A percentile compares a stretch with the other conserved stretches of the same genome.
These are phyloP conservation scores for Herpetomonas tarakana DNA, from an alignment of 208 protist genomes.

Conservation along the genomic window DNA sequence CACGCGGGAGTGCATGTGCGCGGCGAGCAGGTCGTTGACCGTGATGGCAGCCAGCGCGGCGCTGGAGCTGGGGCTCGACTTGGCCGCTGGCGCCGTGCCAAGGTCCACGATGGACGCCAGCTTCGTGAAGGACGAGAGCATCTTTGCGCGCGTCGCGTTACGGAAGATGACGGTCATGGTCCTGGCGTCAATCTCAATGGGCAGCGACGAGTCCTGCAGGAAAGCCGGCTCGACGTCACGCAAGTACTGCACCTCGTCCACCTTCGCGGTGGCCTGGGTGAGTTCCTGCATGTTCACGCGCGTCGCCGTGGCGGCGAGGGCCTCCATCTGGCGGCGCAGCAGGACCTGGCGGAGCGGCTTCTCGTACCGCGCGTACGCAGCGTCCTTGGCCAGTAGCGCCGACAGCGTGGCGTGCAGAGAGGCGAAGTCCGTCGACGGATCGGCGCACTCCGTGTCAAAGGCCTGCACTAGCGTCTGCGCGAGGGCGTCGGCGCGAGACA, in stretches of 20 bases:
- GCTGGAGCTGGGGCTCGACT: constrained; percentile 15
- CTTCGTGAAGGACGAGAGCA: constrained; percentile 42
- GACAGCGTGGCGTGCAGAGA: constrained; percentile 15
- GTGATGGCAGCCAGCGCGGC: constrained; percentile 8
- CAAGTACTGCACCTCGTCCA: constrained; percentile 54
- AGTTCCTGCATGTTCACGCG: constrained; percentile 43
- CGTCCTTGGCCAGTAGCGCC: constrained; percentile 13
- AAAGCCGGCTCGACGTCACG: constrained; percentile 60
- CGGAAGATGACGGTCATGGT: constrained; percentile 58
- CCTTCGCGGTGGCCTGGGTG: constrained; percentile 19
- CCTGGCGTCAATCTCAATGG: constrained; percentile 72
- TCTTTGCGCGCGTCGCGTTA: constrained; percentile 56
- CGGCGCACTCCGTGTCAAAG: constrained; percentile 12
- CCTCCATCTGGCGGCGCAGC: constrained; percentile 56
- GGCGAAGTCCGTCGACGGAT: constrained; percentile 8
- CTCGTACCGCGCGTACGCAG: constrained; percentile 16
- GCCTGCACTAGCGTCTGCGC: constrained; percentile 15
- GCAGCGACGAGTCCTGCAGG: constrained; percentile 46
- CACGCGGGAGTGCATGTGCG: constrained; percentile 27
- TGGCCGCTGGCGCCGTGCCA: constrained; percentile 11
- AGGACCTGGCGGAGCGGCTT: constrained; percentile 37
- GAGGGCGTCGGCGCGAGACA: constrained; percentile 6
- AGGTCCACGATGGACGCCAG: constrained; percentile 38
- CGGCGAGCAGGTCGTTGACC: constrained; percentile 37
- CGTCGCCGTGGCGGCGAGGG: constrained; percentile 39